Evolutionary conservation across 129 eudicot species (phyloP).

Genomic region (Flaveria linearis): DNA sequence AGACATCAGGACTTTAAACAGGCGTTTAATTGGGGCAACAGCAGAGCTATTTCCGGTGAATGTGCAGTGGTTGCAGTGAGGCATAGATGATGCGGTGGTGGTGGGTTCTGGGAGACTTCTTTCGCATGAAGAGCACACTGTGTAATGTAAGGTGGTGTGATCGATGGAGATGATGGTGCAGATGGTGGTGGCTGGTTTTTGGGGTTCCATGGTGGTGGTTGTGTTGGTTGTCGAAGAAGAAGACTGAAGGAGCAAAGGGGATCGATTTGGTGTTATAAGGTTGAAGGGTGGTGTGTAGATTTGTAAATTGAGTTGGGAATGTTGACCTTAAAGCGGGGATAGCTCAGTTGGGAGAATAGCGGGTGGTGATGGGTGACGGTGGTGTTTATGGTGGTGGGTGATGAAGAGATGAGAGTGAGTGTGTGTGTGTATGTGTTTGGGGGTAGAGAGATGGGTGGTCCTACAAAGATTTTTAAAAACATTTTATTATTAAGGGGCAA

Average conservation of each 20-base stretch:
- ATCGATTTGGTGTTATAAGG: background rate
- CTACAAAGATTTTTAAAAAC: too few relatives aligned
- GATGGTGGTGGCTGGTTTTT: constrained; percentile 43
- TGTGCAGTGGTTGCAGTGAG: constrained; percentile 54
- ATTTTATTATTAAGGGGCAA: too few relatives aligned
- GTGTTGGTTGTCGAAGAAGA: background rate
- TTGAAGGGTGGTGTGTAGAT: background rate
- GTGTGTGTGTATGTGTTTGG: too few relatives aligned
- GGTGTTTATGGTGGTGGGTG: too few relatives aligned
- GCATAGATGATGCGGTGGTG: constrained; percentile 16
- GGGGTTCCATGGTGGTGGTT: constrained; percentile 36
- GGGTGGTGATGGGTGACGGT: too few relatives aligned
- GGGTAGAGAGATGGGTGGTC: too few relatives aligned
- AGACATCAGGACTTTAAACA: constrained; percentile 86
- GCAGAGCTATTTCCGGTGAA: background rate
- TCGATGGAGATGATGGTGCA: constrained; percentile 75
- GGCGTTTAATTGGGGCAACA: constrained; percentile 54
- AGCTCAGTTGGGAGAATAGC: constrained; percentile 66
- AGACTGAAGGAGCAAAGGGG: background rate
- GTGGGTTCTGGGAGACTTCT: constrained; percentile 47
- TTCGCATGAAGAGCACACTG: constrained; percentile 74
- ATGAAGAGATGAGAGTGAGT: too few relatives aligned
- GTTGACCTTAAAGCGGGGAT: constrained; percentile 33
- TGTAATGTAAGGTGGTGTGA: constrained; percentile 55
- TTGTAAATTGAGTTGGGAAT: too few relatives aligned